Conservation (phyloP, 129 eudicot genomes). For the Tagetes erecta region DNA sequence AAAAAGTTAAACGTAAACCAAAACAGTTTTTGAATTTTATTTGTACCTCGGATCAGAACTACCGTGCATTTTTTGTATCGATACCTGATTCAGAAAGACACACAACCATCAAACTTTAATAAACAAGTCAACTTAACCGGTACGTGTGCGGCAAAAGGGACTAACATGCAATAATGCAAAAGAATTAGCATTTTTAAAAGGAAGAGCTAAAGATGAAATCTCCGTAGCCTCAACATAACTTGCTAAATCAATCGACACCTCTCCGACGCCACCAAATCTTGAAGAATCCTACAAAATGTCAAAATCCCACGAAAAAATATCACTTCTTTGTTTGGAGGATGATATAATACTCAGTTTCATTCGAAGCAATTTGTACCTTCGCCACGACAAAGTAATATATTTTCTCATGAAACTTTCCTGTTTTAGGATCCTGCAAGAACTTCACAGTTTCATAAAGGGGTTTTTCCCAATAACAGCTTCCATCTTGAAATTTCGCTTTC, state of each 20-base stretch:
- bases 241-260: slow-evolving; percentile 77
- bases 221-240: slow-evolving; percentile 63
- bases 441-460: slow-evolving; percentile 78
- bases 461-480: slow-evolving; percentile 87
- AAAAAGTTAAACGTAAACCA: not conserved
- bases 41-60: slow-evolving; percentile 61
- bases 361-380: slow-evolving; percentile 46
- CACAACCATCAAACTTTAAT: slow-evolving; percentile 12
- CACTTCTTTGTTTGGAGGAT: slow-evolving; percentile 17
- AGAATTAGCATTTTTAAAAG: slow-evolving; percentile 56
- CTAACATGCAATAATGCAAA: slow-evolving; percentile 78
- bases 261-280: slow-evolving; percentile 80
- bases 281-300: slow-evolving; percentile 62
- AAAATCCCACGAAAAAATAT: not conserved
- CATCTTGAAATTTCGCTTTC: slow-evolving; percentile 63
- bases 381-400: slow-evolving; percentile 66
- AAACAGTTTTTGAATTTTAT: not conserved
- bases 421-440: slow-evolving; percentile 57
- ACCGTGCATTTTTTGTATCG: slow-evolving; percentile 68
- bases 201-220: slow-evolving; percentile 62
- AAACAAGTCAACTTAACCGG: not conserved
- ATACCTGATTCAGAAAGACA: slow-evolving; percentile 50
- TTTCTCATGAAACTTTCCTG: slow-evolving; percentile 78
- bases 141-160: slow-evolving; percentile 22
- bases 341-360: slow-evolving; percentile 1